Percentiles rank a stretch among this genome's conserved stretches.
phyloP scores from a whole-genome alignment of 2,329 filamentous ascomycete genomes.

The Fusarium tuaranense region DNA sequence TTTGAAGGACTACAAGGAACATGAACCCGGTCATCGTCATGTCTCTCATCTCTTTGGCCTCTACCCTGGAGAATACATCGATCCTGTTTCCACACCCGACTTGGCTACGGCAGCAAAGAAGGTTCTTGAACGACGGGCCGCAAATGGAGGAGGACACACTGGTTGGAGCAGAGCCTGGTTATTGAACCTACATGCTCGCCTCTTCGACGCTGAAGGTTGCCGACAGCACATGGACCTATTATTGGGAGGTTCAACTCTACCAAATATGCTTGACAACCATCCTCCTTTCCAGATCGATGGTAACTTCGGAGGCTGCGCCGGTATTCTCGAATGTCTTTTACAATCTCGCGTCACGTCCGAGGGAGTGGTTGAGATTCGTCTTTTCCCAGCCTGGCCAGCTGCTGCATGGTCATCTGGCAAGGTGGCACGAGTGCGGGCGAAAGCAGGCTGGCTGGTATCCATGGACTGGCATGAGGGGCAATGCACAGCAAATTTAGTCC shows the following conservation, averaged over 20 bases:
- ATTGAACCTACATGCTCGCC: slow-evolving; percentile 60
- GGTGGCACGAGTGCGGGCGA: background rate
- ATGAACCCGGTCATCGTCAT: slow-evolving; percentile 63
- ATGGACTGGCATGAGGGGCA: background rate
- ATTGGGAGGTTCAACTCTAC: slow-evolving; percentile 24
- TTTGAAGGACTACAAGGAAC: slow-evolving; percentile 50
- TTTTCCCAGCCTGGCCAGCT: slow-evolving; percentile 33
- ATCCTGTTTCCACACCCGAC: slow-evolving; percentile 28
- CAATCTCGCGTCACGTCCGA: slow-evolving; percentile 25
- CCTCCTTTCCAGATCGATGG: slow-evolving; percentile 48
- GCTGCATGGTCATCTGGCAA: slow-evolving; percentile 22
- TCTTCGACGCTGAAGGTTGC: slow-evolving; percentile 41
- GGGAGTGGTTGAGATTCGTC: slow-evolving; percentile 15
- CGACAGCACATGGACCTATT: slow-evolving; percentile 32
- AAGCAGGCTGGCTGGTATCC: slow-evolving; percentile 31
- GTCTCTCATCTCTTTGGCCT: slow-evolving; percentile 63
- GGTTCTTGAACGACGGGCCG: slow-evolving; percentile 45
- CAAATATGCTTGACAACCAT: slow-evolving; percentile 38
- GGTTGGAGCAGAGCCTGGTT: slow-evolving; percentile 66
- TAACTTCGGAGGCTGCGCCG: slow-evolving; percentile 44
- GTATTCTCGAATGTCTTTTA: slow-evolving; percentile 36
- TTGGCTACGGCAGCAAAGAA: slow-evolving; percentile 45
- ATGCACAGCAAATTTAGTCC: background rate
- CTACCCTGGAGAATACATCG: slow-evolving; percentile 53
- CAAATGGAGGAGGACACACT: slow-evolving; percentile 58